Evolutionary conservation across 2,329 filamentous ascomycete species (phyloP).

Genomic region (Fragosphaeria purpurea): DNA sequence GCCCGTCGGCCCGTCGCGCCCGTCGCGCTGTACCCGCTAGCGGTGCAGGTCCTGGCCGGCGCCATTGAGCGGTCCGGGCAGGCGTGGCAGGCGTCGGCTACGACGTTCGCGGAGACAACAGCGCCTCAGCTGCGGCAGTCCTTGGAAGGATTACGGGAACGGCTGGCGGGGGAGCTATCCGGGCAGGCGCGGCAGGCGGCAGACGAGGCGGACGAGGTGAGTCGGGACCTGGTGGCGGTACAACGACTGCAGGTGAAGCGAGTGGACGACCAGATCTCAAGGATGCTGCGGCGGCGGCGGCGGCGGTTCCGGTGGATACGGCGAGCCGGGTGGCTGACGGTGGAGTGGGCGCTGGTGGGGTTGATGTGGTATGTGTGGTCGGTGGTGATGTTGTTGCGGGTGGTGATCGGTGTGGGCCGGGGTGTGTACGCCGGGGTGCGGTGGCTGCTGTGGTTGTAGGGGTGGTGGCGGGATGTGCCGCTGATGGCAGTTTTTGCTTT

Average conservation of each 20-base stretch:
- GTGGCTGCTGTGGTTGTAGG: constrained; percentile 76
- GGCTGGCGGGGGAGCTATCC: constrained; percentile 43
- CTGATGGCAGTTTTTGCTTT: not conserved
- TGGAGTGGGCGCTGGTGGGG: constrained; percentile 82
- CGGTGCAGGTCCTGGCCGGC: constrained; percentile 39
- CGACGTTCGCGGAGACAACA: constrained; percentile 47
- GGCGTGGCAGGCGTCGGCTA: constrained; percentile 49
- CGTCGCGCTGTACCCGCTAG: constrained; percentile 39
- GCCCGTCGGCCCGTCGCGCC: constrained; percentile 26
- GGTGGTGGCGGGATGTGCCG: not conserved
- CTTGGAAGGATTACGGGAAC: constrained; percentile 36
- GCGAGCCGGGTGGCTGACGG: constrained; percentile 64
- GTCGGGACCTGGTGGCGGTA: constrained; percentile 62
- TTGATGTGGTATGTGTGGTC: constrained; percentile 95
- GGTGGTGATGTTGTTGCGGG: constrained; percentile 65
- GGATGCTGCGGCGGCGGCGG: constrained; percentile 60
- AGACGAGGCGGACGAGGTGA: constrained; percentile 72
- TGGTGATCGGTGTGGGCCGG: constrained; percentile 52
- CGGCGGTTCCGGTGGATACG: constrained; percentile 63
- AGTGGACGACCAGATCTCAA: constrained; percentile 68
- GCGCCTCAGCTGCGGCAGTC: constrained; percentile 41
- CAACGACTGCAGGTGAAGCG: constrained; percentile 73
- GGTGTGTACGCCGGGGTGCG: constrained; percentile 50
- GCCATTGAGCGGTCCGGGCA: constrained; percentile 39
- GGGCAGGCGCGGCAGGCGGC: constrained; percentile 55